phyloP scores from a whole-genome alignment of 164 flowering plant genomes.

The Dillenia suffruticosa region DNA sequence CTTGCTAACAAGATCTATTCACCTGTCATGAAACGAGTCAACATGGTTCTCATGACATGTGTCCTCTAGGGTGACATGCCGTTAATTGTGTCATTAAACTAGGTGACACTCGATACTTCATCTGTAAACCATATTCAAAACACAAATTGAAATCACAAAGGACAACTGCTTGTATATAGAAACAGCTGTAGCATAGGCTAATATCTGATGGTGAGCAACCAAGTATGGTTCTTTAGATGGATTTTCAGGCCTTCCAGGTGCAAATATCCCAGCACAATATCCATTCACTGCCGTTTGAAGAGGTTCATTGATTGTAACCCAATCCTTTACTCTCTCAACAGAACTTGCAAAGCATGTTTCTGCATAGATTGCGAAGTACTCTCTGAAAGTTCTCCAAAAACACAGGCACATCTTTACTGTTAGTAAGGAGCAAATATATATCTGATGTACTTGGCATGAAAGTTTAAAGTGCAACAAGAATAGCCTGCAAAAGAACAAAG shows the following conservation, averaged over 20 bases:
- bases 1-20: too few relatives aligned
- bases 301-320: constrained; percentile 90
- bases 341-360: constrained; percentile 85
- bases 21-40: too few relatives aligned
- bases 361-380: constrained; percentile 75
- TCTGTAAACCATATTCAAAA: too few relatives aligned
- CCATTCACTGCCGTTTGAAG: constrained; percentile 89
- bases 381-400: constrained; percentile 41
- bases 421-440: not conserved
- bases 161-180: constrained; percentile 38
- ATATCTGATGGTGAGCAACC: constrained; percentile 76
- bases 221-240: constrained; percentile 67
- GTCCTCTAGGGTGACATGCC: too few relatives aligned
- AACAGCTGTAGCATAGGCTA: constrained; percentile 87
- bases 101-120: too few relatives aligned
- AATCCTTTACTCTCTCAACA: constrained; percentile 91
- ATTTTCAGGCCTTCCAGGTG: constrained; percentile 77
- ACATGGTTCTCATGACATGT: too few relatives aligned
- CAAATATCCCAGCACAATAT: constrained; percentile 60
- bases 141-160: not conserved
- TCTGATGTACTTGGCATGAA: not conserved
- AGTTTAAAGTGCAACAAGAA: not conserved
- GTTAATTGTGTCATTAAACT: too few relatives aligned
- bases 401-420: not conserved
- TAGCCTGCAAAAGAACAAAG: not conserved